Percentiles rank a stretch among this genome's conserved stretches.
Conservation (phyloP, 257 asterid species). For the Plectranthus barbatus region DNA sequence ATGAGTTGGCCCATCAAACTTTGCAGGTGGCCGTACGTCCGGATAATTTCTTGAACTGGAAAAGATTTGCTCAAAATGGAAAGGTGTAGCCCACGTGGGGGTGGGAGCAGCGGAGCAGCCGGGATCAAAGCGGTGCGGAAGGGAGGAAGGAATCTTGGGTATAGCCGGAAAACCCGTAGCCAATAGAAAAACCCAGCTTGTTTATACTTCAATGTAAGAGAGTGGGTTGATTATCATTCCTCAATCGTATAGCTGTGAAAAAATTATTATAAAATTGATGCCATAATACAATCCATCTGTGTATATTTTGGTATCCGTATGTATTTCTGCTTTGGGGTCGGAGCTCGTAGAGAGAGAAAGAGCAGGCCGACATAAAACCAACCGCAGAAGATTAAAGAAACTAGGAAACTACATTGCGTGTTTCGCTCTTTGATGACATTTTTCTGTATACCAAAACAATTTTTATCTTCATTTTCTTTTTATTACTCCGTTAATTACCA, state of each 20-base stretch:
- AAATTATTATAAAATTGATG: too few species aligned
- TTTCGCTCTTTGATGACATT: constrained; percentile 41
- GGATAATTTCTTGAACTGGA: constrained; percentile 7
- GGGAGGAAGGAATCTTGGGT: constrained; percentile 35
- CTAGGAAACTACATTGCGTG: constrained; percentile 39
- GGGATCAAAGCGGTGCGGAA: constrained; percentile 36
- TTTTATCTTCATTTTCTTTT: neutral
- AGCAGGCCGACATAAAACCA: constrained; percentile 46
- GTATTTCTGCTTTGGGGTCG: neutral
- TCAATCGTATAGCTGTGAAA: constrained; percentile 8
- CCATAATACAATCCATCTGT: neutral
- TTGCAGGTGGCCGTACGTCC: constrained; percentile 16
- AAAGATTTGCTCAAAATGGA: constrained; percentile 29
- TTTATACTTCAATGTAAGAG: neutral
- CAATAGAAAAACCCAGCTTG: constrained; percentile 24
- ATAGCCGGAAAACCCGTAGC: constrained; percentile 61
- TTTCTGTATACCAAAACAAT: constrained; percentile 1
- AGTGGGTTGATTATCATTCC: constrained; percentile 6
- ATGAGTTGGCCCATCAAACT: constrained; percentile 25
- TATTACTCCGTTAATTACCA: neutral
- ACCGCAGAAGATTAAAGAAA: constrained; percentile 26
- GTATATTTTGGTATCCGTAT: neutral
- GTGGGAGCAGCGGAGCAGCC: constrained; percentile 17
- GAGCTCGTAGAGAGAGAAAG: neutral
- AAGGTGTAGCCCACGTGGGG: constrained; percentile 17